Evolutionary conservation across 345 rosid genomes (phyloP).

Genomic region (Salix arbutifolia): DNA sequence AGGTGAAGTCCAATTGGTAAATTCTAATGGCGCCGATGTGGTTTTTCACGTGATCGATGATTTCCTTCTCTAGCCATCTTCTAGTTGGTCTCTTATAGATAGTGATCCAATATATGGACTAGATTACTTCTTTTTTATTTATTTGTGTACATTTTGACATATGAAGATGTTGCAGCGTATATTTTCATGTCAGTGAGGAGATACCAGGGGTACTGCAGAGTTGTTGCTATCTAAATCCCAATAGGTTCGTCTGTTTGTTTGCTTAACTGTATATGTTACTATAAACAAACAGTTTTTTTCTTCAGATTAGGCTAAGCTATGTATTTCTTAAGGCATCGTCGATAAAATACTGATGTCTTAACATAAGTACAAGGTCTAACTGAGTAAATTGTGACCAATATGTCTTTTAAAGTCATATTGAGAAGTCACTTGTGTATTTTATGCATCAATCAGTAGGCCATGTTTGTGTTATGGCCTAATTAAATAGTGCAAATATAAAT

Average conservation of each 20-base stretch:
- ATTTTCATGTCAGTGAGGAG: background rate
- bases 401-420: background rate
- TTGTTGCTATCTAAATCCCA: constrained; percentile 3
- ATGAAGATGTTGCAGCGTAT: constrained; percentile 3
- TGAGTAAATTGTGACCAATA: background rate
- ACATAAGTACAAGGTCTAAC: background rate
- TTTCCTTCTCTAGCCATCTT: constrained; percentile 52
- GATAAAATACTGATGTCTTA: background rate
- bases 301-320: background rate
- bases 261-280: background rate
- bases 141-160: constrained; percentile 9
- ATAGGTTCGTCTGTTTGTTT: background rate
- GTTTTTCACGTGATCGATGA: constrained; percentile 85
- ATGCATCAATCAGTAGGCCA: background rate
- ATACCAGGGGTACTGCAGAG: background rate
- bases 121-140: constrained; percentile 11
- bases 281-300: background rate
- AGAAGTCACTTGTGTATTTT: background rate
- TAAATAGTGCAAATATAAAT: background rate
- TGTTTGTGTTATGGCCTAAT: background rate
- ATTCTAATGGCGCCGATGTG: constrained; percentile 91
- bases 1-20: constrained; percentile 88
- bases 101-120: constrained; percentile 6
- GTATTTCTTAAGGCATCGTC: background rate
- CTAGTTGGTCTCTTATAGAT: background rate